Evolutionary conservation across 495 filamentous ascomycete genomes (phyloP).

Genomic region (Sordaria brevicollis): DNA sequence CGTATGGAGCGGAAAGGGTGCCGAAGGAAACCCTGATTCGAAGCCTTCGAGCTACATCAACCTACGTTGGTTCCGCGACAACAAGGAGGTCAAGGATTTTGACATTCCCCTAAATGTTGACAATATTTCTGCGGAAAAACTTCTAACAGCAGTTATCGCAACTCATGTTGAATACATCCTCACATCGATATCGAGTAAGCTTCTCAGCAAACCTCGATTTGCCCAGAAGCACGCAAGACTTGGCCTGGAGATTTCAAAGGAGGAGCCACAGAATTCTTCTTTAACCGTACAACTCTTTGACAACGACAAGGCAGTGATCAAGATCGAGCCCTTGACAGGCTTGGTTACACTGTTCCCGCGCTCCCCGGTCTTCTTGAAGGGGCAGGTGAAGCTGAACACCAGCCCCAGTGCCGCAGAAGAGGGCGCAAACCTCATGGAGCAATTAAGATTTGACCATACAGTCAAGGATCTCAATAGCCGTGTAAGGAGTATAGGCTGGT

Average conservation of each 20-base stretch:
- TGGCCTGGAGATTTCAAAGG: slow-evolving; percentile 39
- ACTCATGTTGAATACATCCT: slow-evolving; percentile 62
- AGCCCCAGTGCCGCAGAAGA: slow-evolving; percentile 43
- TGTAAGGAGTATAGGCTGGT: slow-evolving; percentile 53
- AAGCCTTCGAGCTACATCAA: slow-evolving; percentile 41
- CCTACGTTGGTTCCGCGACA: slow-evolving; percentile 78
- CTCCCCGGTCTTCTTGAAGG: slow-evolving; percentile 24
- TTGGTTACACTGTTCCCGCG: slow-evolving; percentile 42
- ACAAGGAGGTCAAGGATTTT: slow-evolving; percentile 56
- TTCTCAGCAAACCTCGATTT: slow-evolving; percentile 50
- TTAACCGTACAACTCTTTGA: slow-evolving; percentile 59
- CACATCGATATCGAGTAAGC: slow-evolving; percentile 42
- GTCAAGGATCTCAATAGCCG: slow-evolving; percentile 54
- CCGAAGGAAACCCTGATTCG: slow-evolving; percentile 19
- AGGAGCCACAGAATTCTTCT: slow-evolving; percentile 52
- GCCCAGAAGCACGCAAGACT: slow-evolving; percentile 44
- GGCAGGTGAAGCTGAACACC: slow-evolving; percentile 44
- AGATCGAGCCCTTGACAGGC: slow-evolving; percentile 59
- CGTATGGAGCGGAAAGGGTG: slow-evolving; percentile 50
- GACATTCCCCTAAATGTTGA: slow-evolving; percentile 54
- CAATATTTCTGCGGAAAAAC: slow-evolving; percentile 57
- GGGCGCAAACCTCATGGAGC: slow-evolving; percentile 39
- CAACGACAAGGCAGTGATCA: slow-evolving; percentile 44
- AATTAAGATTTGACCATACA: slow-evolving; percentile 46
- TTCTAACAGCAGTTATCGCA: slow-evolving; percentile 65